These are phyloP conservation scores for Seiridium unicorne DNA, from an alignment of 2,329 filamentous ascomycete genomes.

Conservation along the genomic window DNA sequence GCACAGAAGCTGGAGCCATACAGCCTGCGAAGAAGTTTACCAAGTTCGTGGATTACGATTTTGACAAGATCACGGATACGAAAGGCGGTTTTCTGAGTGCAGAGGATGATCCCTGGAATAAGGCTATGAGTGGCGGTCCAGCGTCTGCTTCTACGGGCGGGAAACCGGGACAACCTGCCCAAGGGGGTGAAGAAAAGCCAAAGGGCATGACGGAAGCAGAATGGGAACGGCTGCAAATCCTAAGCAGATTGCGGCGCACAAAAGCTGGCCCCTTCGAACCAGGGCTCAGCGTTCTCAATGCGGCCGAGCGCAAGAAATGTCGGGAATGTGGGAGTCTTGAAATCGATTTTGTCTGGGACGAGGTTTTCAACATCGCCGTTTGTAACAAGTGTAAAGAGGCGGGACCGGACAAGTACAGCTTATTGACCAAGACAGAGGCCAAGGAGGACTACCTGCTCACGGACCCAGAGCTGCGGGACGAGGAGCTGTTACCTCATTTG, in stretches of 20 bases:
- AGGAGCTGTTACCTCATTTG: conserved; percentile 81
- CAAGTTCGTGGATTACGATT: conserved; percentile 96
- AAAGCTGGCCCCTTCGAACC: conserved; percentile 87
- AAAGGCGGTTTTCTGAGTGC: conserved; percentile 92
- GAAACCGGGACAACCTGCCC: conserved; percentile 29
- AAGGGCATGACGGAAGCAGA: conserved; percentile 86
- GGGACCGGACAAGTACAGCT: conserved; percentile 85
- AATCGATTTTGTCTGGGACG: conserved; percentile 94
- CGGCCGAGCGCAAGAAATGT: conserved; percentile 69
- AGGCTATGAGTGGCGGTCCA: conserved; percentile 60
- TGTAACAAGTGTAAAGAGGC: conserved; percentile 88
- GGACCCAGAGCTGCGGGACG: conserved; percentile 88
- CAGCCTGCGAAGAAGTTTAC: conserved; percentile 83
- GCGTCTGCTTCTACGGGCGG: conserved; percentile 18
- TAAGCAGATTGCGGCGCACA: conserved; percentile 68
- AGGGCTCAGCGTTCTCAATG: conserved; percentile 72
- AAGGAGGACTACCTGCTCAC: conserved; percentile 94
- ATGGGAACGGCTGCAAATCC: conserved; percentile 82
- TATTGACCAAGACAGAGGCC: conserved; percentile 95
- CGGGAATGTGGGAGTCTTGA: conserved; percentile 80
- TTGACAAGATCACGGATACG: conserved; percentile 96
- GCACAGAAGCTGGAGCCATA: conserved; percentile 42
- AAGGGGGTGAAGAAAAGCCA: conserved; percentile 62
- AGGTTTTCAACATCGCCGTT: conserved; percentile 72
- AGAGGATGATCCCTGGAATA: conserved; percentile 89